Evolutionary conservation across 2,329 filamentous ascomycete genomes (phyloP).

Genomic region (Fulvia fulva): DNA sequence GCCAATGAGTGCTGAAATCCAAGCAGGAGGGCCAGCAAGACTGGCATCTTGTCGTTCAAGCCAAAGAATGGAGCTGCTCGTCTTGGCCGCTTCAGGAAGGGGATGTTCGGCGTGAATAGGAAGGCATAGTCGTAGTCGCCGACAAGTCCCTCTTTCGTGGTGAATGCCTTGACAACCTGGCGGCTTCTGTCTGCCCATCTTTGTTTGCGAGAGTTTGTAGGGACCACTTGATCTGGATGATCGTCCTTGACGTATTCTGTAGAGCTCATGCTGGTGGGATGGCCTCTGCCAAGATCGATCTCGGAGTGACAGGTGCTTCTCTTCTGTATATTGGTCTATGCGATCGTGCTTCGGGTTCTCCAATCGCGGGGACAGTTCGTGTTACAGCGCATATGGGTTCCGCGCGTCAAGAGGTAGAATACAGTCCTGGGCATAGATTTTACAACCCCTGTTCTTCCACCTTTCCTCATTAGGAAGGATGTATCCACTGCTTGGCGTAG

Average conservation of each 20-base stretch:
- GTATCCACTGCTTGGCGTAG: no score
- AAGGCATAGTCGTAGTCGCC: conserved; percentile 88
- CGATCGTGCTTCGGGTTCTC: conserved; percentile 14
- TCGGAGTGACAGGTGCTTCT: background rate
- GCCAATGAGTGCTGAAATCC: conserved; percentile 76
- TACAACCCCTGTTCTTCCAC: no score
- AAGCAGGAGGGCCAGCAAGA: conserved; percentile 67
- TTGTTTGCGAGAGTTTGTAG: conserved; percentile 38
- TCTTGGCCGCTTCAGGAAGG: conserved; percentile 66
- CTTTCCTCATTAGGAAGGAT: no score
- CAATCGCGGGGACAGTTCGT: conserved; percentile 27
- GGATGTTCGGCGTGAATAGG: conserved; percentile 76
- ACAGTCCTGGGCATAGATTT: no score
- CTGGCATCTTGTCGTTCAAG: conserved; percentile 73
- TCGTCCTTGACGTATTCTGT: conserved; percentile 36
- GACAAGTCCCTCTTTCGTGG: conserved; percentile 63
- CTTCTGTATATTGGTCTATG: background rate
- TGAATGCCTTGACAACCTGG: conserved; percentile 44
- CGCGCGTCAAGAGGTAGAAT: no score
- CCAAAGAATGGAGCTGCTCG: conserved; percentile 74
- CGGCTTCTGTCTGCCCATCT: conserved; percentile 40
- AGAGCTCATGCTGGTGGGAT: conserved; percentile 19
- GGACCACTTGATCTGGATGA: conserved; percentile 44
- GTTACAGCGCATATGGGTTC: conserved; percentile 20
- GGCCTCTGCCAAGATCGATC: background rate